Evolutionary conservation across 2,329 filamentous ascomycete species (phyloP).

Genomic region (Colletotrichum magnum): DNA sequence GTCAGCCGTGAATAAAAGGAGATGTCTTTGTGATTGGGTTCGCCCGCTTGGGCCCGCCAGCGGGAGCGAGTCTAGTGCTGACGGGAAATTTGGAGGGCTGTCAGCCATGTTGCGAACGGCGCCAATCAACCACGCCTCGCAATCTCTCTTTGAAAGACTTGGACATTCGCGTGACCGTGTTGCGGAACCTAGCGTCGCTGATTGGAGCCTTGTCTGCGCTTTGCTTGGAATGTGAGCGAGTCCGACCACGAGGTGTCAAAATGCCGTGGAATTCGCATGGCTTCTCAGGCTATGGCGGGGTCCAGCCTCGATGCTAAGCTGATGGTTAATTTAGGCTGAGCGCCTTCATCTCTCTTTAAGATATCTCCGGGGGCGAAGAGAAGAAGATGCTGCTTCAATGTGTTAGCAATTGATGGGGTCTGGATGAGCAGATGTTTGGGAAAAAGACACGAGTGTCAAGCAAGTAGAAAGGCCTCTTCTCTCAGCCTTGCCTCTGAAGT

Average conservation of each 20-base stretch:
- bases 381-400: too few species aligned
- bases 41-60: not conserved
- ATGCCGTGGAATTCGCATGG: not conserved
- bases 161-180: not conserved
- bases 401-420: too few species aligned
- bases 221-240: not conserved
- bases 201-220: not conserved
- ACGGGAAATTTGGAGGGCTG: constrained; percentile 12
- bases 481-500: too few species aligned
- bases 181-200: not conserved
- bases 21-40: not conserved
- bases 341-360: not conserved
- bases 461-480: too few species aligned
- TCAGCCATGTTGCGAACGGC: constrained; percentile 12
- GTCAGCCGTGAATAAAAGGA: constrained; percentile 4
- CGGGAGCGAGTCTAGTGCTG: constrained; percentile 22
- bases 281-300: not conserved
- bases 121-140: constrained; percentile 23
- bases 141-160: constrained; percentile 4
- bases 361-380: too few species aligned
- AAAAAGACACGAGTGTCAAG: too few species aligned
- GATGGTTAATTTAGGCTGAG: not conserved
- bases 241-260: not conserved
- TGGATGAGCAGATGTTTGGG: too few species aligned
- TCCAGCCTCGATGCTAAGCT: not conserved